These are phyloP conservation scores for Ceratonia siliqua DNA, from an alignment of 306 rosid genomes.

Conservation along the genomic window DNA sequence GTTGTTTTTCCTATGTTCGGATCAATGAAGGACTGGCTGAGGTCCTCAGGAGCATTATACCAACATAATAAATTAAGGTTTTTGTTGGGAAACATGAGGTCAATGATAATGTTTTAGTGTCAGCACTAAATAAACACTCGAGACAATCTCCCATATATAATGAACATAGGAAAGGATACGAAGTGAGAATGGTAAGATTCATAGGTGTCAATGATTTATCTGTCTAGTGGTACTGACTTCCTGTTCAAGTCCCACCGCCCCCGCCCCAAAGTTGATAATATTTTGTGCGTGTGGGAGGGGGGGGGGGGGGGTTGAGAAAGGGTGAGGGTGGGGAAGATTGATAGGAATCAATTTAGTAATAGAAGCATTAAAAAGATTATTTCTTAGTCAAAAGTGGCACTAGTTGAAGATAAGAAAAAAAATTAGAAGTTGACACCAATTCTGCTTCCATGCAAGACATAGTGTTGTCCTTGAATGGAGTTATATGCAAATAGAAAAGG, in stretches of 20 bases:
- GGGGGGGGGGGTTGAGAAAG: no score
- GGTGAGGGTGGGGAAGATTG: no score
- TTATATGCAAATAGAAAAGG: background rate
- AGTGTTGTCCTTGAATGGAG: background rate
- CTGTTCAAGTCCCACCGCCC: background rate
- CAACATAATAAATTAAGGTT: background rate
- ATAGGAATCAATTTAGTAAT: background rate
- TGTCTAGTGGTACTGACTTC: background rate
- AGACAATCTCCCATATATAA: background rate
- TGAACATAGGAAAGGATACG: background rate
- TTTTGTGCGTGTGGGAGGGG: no score
- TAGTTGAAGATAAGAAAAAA: slow-evolving; percentile 13
- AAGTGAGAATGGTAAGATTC: background rate
- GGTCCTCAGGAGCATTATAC: background rate
- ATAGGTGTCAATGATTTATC: background rate
- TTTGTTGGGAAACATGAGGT: background rate
- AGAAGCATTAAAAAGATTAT: background rate
- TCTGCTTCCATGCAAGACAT: background rate
- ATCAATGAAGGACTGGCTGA: background rate
- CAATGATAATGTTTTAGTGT: background rate
- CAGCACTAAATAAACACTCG: background rate
- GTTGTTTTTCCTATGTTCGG: background rate
- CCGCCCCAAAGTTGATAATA: no score
- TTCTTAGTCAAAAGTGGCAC: background rate
- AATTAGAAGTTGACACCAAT: background rate